A percentile compares a stretch with the other conserved stretches of the same genome.
These are phyloP conservation scores for Cyclostephanos tholiformis DNA, from an alignment of 108 stramenopile species.

Conservation along the genomic window DNA sequence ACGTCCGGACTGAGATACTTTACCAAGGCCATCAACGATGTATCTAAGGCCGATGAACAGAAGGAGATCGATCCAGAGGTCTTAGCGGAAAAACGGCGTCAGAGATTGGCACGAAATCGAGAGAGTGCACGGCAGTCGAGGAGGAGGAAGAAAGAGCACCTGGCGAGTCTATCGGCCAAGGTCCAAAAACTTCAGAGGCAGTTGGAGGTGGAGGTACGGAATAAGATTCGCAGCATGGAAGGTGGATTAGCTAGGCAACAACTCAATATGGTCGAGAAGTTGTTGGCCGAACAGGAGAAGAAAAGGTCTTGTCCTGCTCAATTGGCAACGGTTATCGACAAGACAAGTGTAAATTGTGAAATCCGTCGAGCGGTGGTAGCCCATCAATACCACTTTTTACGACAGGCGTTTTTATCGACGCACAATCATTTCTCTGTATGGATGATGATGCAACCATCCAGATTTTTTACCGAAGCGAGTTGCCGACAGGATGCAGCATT, in stretches of 20 bases:
- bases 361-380: slow-evolving; percentile 61
- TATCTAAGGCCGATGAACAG: slow-evolving; percentile 39
- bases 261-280: slow-evolving; percentile 28
- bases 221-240: slow-evolving; percentile 63
- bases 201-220: slow-evolving; percentile 66
- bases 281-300: slow-evolving; percentile 17
- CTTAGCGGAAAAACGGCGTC: slow-evolving; percentile 74
- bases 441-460: slow-evolving; percentile 61
- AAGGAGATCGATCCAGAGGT: slow-evolving; percentile 47
- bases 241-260: slow-evolving; percentile 25
- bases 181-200: slow-evolving; percentile 64
- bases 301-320: not conserved
- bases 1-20: slow-evolving; percentile 38
- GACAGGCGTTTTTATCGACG: slow-evolving; percentile 61
- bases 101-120: slow-evolving; percentile 82
- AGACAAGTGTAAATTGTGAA: slow-evolving; percentile 45
- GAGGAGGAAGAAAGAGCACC: slow-evolving; percentile 79
- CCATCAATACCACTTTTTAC: slow-evolving; percentile 70
- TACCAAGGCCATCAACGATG: slow-evolving; percentile 48
- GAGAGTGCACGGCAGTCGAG: slow-evolving; percentile 84
- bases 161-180: slow-evolving; percentile 62
- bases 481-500: slow-evolving; percentile 32
- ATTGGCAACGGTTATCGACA: slow-evolving; percentile 14
- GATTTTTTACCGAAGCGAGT: slow-evolving; percentile 64
- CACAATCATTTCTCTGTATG: slow-evolving; percentile 78